These are phyloP conservation scores for Aspergillus ochraceoroseus DNA, from an alignment of 2,329 filamentous ascomycete genomes.

Conservation along the genomic window DNA sequence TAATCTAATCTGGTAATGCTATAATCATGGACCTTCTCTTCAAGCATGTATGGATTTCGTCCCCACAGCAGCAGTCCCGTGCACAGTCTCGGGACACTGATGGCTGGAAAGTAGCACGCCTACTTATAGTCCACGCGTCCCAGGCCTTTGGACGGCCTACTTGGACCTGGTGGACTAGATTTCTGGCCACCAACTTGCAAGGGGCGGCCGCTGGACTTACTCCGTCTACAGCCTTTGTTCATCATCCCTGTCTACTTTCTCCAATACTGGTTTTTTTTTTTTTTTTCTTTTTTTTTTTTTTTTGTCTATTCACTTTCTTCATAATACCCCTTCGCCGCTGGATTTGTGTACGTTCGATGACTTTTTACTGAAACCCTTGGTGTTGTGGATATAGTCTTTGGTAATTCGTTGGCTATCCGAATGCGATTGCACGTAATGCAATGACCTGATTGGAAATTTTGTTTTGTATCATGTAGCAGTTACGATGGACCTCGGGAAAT, in stretches of 20 bases:
- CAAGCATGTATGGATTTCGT: neutral
- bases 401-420: conserved; percentile 15
- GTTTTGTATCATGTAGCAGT: too few species aligned
- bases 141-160: neutral
- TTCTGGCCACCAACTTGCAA: too few species aligned
- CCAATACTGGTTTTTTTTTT: conserved; percentile 2
- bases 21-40: neutral
- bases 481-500: too few species aligned
- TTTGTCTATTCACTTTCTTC: conserved; percentile 22
- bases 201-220: neutral
- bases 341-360: conserved; percentile 30
- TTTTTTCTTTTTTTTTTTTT: conserved; percentile 21
- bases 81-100: neutral
- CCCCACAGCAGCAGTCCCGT: too few species aligned
- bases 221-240: conserved; percentile 13
- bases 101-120: neutral
- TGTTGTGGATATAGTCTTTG: conserved; percentile 19
- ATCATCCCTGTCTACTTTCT: conserved; percentile 10
- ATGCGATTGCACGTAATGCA: conserved; percentile 8
- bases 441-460: too few species aligned
- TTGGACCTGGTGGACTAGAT: neutral
- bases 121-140: neutral
- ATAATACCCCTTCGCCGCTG: conserved; percentile 35
- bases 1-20: conserved; percentile 20
- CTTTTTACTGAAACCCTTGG: conserved; percentile 25